Conservation (phyloP, 208 protist genomes). For the Trypanosoma brucei region DNA sequence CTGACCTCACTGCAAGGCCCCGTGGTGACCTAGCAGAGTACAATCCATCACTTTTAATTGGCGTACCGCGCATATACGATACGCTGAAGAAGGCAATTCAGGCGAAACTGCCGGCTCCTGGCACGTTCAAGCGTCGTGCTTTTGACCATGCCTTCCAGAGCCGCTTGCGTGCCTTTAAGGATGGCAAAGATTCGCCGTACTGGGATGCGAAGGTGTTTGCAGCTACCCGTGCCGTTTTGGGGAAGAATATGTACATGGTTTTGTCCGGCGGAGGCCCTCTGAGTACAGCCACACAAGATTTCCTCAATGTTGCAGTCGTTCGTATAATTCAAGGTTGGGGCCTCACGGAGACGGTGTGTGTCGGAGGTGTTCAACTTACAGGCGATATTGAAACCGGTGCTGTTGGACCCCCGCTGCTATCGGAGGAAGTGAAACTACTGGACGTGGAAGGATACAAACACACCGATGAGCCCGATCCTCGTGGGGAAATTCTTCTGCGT, state of each 20-base stretch:
- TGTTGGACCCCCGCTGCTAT: constrained; percentile 11
- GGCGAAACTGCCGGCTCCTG: constrained; percentile 30
- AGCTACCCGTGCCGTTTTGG: constrained; percentile 64
- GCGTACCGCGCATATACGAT: constrained; percentile 62
- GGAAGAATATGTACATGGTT: constrained; percentile 57
- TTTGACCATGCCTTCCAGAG: constrained; percentile 66
- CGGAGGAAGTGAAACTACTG: constrained; percentile 1
- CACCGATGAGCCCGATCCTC: constrained; percentile 18
- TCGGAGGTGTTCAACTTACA: constrained; percentile 22
- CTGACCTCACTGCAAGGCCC: constrained; percentile 33
- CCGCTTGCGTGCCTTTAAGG: constrained; percentile 40
- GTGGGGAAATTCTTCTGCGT: constrained; percentile 70
- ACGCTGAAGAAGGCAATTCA: constrained; percentile 43
- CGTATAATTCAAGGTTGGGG: constrained; percentile 59
- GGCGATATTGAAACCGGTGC: constrained; percentile 20
- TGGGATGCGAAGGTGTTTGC: constrained; percentile 71
- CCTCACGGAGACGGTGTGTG: constrained; percentile 59
- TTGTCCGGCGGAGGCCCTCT: constrained; percentile 54
- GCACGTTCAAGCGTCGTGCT: constrained; percentile 34
- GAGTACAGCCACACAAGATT: constrained; percentile 51
- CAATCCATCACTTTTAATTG: constrained; percentile 56
- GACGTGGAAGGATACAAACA: constrained; percentile 7
- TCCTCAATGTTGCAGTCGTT: constrained; percentile 65
- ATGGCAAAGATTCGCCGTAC: constrained; percentile 69
- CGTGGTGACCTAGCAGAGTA: constrained; percentile 74